Base-by-base conservation (phyloP, 2,329 filamentous ascomycete species). In the Albifimbria verrucaria region DNA sequence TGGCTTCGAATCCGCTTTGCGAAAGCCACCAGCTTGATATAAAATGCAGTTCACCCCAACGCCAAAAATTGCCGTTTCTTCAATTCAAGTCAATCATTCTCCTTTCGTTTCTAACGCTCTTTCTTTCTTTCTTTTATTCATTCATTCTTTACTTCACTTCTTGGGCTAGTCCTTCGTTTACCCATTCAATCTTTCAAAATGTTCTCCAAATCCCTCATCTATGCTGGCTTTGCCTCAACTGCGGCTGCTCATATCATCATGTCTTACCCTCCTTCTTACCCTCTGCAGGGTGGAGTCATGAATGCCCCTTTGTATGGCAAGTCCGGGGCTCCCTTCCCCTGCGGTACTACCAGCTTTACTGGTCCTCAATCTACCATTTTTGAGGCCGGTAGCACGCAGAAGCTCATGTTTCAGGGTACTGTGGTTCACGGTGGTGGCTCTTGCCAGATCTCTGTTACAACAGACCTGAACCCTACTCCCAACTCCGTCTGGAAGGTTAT, bases 251-350 rank as follows among this genome's bases (percentile, higher is more conserved):
- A 15, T 4, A 39, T 39, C 11, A 4, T 7, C 4, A 39, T 39
- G 32, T 17, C 5, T n/a, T 7, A 6, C 32, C 32, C 32, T 6
- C 6, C 12, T n/a, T 15, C 32, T 6, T 39, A 7, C 12, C 5
- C 32, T 39, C 12, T 39, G 5, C 5, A 6, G 6, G 32, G 32
- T 12, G 32, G 32, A 6, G 5, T 39, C 6, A 15, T 15, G 12
- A 39, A 39, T n/a, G 12, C 12, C 6, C 32, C 32, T 7, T n/a
- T 39, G 5, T 89, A 89, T 1, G 76, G 92, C 32, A 4, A 39
- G 12, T 32, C 26, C n/a, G 86, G 85, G 26, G 77, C 78, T 49
- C 79, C 90, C 68, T 92, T 82, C 63, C 86, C 89, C 2, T 92
- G 89, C 79, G 91, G 92, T 74, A 82, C 84, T 54, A 1, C 54